Evolutionary conservation across 1,139 yeast genomes (phyloP), one percentile per base, ranked within the genome.

Genomic region (Pneumocystis carinii): DNA sequence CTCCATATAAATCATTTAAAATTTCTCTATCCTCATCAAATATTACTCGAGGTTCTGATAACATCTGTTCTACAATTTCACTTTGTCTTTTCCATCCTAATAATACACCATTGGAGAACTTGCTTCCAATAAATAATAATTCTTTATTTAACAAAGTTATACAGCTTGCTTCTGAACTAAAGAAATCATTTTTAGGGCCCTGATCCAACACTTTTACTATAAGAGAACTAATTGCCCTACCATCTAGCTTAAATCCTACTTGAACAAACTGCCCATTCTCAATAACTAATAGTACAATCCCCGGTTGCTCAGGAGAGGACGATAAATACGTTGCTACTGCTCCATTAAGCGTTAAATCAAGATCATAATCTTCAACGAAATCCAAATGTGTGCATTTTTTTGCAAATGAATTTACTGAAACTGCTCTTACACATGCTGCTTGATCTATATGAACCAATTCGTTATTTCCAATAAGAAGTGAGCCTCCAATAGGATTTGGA

Each of bases 401-500:
- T 17, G 83, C 81, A 68, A 75, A 85, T 64, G 78, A 75, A 71
- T 87, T 88, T 5, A 86, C 83, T 0, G 86, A 84, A 0, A 86
- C 76, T 55, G 90, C 86, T 68, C 83, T 81, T 1, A 80, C 73
- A 35, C 86, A 81, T 10, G 97, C 97, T 1, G 94, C 84, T 62
- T 88, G 83, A 71, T 90, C 96, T 29, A 90, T 80, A 72, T 88
- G 94, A 19, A 89, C 75, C 17, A 90, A 70, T 68, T 86, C 89
- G 71, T 90, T 90, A 38, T 86, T 80, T 1, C 97, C 97, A 8
- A 87, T 64, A 27, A 90, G 73, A 17, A 90, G 75, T 59, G 85
- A 78, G 0, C 95, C 95, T 66, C 86, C 87, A 60, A 87, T 75
- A 0, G 94, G 92, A 1, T 76, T 75, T 0, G 83, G 79, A 53